These are phyloP conservation scores for Gastrodia elata DNA, from an alignment of 106 monocot genomes.

Conservation along the genomic window DNA sequence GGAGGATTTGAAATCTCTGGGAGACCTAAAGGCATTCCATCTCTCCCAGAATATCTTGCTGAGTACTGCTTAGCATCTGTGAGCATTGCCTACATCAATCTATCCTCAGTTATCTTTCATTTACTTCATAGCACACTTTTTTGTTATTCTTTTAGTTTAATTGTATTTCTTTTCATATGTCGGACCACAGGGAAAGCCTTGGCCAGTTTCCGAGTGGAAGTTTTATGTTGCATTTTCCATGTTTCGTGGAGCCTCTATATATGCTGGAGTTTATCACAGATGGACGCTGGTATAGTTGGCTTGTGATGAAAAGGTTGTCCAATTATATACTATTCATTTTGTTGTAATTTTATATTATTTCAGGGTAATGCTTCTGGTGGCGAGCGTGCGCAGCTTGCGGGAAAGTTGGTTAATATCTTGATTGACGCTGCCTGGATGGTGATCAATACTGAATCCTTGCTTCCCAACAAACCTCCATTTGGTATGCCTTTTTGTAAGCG, in stretches of 20 bases:
- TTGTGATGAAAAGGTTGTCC: not conserved
- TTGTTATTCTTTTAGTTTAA: not conserved
- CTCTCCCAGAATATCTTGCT: conserved; percentile 70
- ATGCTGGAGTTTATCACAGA: conserved; percentile 88
- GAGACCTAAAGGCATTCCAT: conserved; percentile 87
- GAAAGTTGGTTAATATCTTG: conserved; percentile 45
- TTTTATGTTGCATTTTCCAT: conserved; percentile 95
- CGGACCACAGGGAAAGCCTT: conserved; percentile 59
- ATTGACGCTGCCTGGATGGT: conserved; percentile 74
- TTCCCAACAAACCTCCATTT: conserved; percentile 55
- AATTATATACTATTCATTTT: not conserved
- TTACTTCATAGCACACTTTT: not conserved
- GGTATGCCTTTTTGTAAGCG: conserved; percentile 31
- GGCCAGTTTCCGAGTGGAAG: conserved; percentile 88
- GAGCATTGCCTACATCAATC: conserved; percentile 15
- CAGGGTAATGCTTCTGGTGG: conserved; percentile 99
- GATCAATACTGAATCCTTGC: conserved; percentile 46
- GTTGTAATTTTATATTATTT: conserved; percentile 10
- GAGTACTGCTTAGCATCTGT: conserved; percentile 81
- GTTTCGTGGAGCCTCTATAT: conserved; percentile 81
- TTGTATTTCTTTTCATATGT: not conserved
- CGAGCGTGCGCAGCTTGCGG: conserved; percentile 55
- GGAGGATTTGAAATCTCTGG: conserved; percentile 55
- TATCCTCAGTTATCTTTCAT: conserved; percentile 1
- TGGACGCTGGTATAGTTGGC: conserved; percentile 60